A percentile compares a stretch with the other conserved stretches of the same genome.
Evolutionary conservation across 495 filamentous ascomycete species (phyloP).

Genomic region (Aspergillus ostianus): DNA sequence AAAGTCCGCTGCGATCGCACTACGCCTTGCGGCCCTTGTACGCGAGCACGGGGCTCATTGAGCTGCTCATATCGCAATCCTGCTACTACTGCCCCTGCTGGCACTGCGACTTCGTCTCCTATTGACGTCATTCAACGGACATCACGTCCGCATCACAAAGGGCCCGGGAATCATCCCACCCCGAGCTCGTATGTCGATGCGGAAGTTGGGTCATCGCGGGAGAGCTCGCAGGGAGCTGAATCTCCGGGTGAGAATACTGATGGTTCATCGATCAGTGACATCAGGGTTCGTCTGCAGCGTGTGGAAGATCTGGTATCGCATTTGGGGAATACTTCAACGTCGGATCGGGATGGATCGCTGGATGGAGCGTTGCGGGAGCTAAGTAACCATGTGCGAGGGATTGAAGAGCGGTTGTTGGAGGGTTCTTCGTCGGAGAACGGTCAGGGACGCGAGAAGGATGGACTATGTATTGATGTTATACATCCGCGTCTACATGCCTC

Average conservation of each 20-base stretch:
- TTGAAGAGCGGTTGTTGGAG: conserved; percentile 15
- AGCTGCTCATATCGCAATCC: conserved; percentile 23
- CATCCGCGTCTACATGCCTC: conserved; percentile 15
- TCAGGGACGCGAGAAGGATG: not conserved
- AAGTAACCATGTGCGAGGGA: conserved; percentile 3
- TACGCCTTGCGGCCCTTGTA: conserved; percentile 37
- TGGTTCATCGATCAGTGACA: conserved; percentile 7
- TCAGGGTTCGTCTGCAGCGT: conserved; percentile 17
- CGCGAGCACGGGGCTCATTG: conserved; percentile 30
- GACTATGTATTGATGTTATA: conserved; percentile 6
- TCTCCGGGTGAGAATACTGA: not conserved
- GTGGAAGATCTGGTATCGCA: conserved; percentile 15
- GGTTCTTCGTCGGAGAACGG: not conserved
- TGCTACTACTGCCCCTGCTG: not conserved
- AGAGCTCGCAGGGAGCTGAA: conserved; percentile 1
- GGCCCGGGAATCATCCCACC: not conserved
- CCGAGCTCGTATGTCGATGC: not conserved
- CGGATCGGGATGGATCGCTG: not conserved
- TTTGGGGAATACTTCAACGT: not conserved
- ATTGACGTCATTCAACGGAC: not conserved
- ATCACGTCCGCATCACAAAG: not conserved
- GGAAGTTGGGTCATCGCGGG: not conserved
- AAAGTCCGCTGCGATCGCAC: conserved; percentile 47
- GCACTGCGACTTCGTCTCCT: not conserved
- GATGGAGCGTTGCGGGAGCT: conserved; percentile 14